phyloP scores from a whole-genome alignment of 2,329 filamentous ascomycete genomes.

The Phialophora chinensis region DNA sequence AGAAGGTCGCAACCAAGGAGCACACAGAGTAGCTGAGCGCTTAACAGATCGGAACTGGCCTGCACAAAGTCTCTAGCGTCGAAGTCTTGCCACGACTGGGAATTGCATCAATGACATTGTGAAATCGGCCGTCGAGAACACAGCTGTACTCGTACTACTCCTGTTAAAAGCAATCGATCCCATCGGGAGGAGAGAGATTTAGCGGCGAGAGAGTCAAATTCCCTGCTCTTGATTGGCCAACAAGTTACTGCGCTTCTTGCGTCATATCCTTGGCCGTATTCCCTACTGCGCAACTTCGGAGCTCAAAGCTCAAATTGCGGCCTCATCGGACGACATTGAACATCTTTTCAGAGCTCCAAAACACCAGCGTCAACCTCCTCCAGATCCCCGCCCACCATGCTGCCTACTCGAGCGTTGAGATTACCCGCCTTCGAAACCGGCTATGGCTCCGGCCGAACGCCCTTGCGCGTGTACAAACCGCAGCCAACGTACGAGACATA shows the following conservation, averaged over 20 bases:
- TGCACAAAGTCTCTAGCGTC: not conserved
- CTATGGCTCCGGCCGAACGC: conserved; percentile 35
- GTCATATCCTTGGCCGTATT: conserved; percentile 8
- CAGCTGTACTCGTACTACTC: not conserved
- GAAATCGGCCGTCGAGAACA: not conserved
- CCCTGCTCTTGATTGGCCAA: conserved; percentile 3
- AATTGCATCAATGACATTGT: not conserved
- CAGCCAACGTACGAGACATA: conserved; percentile 52
- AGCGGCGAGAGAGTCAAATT: not conserved
- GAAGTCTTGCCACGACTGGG: not conserved
- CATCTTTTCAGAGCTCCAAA: conserved; percentile 8
- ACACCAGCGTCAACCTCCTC: not conserved
- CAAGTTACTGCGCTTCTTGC: not conserved
- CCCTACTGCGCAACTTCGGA: conserved; percentile 2
- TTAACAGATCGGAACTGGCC: not conserved
- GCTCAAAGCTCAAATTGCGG: conserved; percentile 20
- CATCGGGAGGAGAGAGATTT: not conserved
- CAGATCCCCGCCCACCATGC: not conserved
- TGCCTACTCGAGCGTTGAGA: conserved; percentile 4
- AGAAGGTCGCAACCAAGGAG: not conserved
- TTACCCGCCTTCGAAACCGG: conserved; percentile 29
- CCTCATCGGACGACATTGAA: conserved; percentile 18
- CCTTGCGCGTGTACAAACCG: conserved; percentile 33
- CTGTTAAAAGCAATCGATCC: not conserved
- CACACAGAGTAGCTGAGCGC: not conserved